These are phyloP conservation scores for Lactifluus subvellereus DNA, from an alignment of 768 basidiomycete genomes.

Conservation along the genomic window DNA sequence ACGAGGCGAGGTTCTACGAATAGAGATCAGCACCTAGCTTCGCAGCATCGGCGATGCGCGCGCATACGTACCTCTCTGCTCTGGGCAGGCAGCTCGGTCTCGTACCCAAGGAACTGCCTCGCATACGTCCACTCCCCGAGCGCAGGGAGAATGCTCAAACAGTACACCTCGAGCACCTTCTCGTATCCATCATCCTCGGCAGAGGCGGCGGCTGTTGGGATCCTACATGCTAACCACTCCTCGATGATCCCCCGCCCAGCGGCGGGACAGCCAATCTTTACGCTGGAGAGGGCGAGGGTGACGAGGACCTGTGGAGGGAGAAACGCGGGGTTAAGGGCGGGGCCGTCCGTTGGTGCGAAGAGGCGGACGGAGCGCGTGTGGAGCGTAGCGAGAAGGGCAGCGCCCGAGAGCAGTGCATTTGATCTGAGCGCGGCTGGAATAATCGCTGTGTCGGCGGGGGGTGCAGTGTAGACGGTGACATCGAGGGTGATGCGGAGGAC, in stretches of 20 bases:
- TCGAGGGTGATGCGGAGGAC: constrained; percentile 81
- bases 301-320: constrained; percentile 66
- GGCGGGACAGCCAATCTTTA: constrained; percentile 58
- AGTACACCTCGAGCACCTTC: constrained; percentile 73
- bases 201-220: constrained; percentile 29
- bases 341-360: constrained; percentile 50
- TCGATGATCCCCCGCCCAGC: constrained; percentile 63
- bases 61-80: constrained; percentile 45
- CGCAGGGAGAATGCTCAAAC: constrained; percentile 63
- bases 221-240: constrained; percentile 67
- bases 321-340: constrained; percentile 43
- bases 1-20: constrained; percentile 10
- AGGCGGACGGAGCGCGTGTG: constrained; percentile 61
- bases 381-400: constrained; percentile 48
- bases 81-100: constrained; percentile 51
- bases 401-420: constrained; percentile 52
- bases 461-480: constrained; percentile 59
- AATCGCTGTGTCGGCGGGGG: constrained; percentile 36
- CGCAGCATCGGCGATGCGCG: background rate
- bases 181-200: constrained; percentile 52
- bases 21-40: constrained; percentile 1
- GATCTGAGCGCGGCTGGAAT: constrained; percentile 50
- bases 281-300: constrained; percentile 62
- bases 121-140: constrained; percentile 79
- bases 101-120: constrained; percentile 67